phyloP scores from a whole-genome alignment of 148 eudicot species.

The Vaccinium macrocarpon region DNA sequence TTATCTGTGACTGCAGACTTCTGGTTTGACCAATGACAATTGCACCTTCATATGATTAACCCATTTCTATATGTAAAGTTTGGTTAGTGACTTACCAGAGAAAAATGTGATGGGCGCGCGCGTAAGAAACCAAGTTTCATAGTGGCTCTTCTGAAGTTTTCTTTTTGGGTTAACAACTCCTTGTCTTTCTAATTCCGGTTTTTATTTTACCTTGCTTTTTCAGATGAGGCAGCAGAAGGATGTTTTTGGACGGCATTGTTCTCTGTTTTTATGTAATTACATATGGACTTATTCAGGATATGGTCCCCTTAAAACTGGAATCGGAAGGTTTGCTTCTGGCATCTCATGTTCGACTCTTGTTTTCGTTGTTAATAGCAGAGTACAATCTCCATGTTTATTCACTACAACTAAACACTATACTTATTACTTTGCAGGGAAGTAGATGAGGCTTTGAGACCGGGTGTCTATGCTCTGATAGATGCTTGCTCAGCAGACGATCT shows the following conservation, averaged over 20 bases:
- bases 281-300: slow-evolving; percentile 70
- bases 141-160: background rate
- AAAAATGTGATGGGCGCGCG: background rate
- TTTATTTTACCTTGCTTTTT: slow-evolving; percentile 4
- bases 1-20: background rate
- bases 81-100: background rate
- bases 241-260: slow-evolving; percentile 51
- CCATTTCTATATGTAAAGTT: background rate
- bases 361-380: background rate
- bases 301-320: slow-evolving; percentile 63
- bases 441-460: slow-evolving; percentile 87
- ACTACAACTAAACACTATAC: background rate
- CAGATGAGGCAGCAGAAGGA: slow-evolving; percentile 96
- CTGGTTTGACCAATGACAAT: background rate
- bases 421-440: slow-evolving; percentile 56
- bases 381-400: background rate
- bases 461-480: slow-evolving; percentile 83
- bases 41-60: background rate
- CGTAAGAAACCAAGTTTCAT: background rate
- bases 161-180: background rate
- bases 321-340: slow-evolving; percentile 51
- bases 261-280: slow-evolving; percentile 63
- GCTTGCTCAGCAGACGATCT: slow-evolving; percentile 83
- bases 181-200: background rate
- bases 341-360: slow-evolving; percentile 4